Evolutionary conservation across 805 yeast species (phyloP).

Genomic region (Torulaspora indica): DNA sequence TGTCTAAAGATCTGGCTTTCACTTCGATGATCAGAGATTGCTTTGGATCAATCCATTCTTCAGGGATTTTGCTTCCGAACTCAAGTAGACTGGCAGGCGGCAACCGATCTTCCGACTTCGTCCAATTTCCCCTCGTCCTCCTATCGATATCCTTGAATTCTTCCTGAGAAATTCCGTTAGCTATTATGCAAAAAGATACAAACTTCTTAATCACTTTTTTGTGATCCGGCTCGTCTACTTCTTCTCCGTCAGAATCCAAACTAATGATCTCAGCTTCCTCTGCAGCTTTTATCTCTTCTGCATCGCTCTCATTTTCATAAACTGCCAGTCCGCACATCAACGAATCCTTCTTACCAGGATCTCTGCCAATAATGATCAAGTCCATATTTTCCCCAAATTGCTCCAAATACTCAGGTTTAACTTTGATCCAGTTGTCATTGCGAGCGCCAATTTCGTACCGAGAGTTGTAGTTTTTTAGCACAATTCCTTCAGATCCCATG

Average conservation of each 20-base stretch:
- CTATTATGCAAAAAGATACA: constrained; percentile 69
- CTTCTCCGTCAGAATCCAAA: constrained; percentile 15
- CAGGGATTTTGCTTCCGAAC: constrained; percentile 62
- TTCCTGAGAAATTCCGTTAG: constrained; percentile 71
- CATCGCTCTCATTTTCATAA: constrained; percentile 33
- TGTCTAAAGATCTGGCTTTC: constrained; percentile 69
- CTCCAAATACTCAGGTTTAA: constrained; percentile 85
- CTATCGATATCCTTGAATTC: constrained; percentile 59
- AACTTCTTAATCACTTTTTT: constrained; percentile 35
- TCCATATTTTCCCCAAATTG: constrained; percentile 87
- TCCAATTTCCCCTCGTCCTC: constrained; percentile 60
- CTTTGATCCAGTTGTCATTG: constrained; percentile 71
- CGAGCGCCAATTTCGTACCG: constrained; percentile 59
- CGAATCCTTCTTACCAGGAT: constrained; percentile 62
- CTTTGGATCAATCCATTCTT: constrained; percentile 73
- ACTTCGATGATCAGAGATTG: constrained; percentile 77
- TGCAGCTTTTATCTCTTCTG: constrained; percentile 3
- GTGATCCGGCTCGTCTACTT: constrained; percentile 9
- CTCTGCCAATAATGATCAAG: constrained; percentile 71
- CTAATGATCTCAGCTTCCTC: constrained; percentile 6
- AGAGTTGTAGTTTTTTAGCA: constrained; percentile 60
- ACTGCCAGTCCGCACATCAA: constrained; percentile 69
- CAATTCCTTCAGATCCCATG: constrained; percentile 72
- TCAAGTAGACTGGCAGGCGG: constrained; percentile 43
- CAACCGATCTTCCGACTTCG: constrained; percentile 34